These are phyloP conservation scores for Chaetomium sp. DNA, from an alignment of 2,329 filamentous ascomycete species.

Conservation along the genomic window DNA sequence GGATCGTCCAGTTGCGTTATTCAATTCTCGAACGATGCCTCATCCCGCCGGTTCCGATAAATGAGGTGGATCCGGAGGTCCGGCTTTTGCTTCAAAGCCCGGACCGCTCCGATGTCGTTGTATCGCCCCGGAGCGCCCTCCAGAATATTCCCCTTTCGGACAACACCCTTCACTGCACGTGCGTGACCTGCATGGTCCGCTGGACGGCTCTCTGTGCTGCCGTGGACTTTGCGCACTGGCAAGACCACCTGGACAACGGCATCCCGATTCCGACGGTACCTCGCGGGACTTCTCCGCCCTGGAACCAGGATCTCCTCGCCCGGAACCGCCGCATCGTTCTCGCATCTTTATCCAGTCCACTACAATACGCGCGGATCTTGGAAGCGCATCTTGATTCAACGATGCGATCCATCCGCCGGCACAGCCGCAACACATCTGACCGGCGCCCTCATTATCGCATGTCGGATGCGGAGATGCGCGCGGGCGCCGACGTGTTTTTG, in stretches of 20 bases:
- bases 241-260: constrained; percentile 42
- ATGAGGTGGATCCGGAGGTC: constrained; percentile 31
- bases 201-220: constrained; percentile 51
- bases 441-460: constrained; percentile 31
- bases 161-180: constrained; percentile 45
- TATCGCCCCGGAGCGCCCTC: neutral
- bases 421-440: constrained; percentile 44
- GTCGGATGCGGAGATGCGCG: constrained; percentile 35
- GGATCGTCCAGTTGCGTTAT: constrained; percentile 43
- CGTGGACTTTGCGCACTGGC: constrained; percentile 53
- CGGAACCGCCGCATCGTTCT: constrained; percentile 38
- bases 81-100: constrained; percentile 35
- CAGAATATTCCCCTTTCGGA: constrained; percentile 46
- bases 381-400: constrained; percentile 28
- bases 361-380: constrained; percentile 43
- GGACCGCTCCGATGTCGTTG: constrained; percentile 34
- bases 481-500: constrained; percentile 46
- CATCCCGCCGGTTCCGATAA: constrained; percentile 40
- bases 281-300: constrained; percentile 40
- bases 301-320: constrained; percentile 43
- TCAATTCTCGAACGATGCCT: constrained; percentile 45
- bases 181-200: constrained; percentile 47
- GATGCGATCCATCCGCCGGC: constrained; percentile 29
- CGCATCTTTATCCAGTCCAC: constrained; percentile 38
- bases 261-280: constrained; percentile 47